Base-by-base conservation (phyloP, 352 stramenopile species). In the Sclerospora graminicola region DNA sequence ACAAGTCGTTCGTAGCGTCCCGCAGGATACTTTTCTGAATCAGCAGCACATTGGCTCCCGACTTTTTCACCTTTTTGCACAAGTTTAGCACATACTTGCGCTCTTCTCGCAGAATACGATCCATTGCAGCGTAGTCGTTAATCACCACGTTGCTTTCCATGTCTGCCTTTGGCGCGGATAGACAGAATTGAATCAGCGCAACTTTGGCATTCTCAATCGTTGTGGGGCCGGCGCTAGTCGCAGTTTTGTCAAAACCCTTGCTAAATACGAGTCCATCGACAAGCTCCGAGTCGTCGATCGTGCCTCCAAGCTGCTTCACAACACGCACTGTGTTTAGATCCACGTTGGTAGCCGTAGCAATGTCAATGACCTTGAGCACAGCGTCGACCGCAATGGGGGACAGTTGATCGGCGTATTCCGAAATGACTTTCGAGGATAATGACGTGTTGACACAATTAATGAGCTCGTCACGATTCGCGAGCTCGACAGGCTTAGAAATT, bases 111-210 rank as follows among this genome's bases (percentile, higher is more conserved):
- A 99, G 70, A 50, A 99, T 97, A 30, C 96, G 86, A 72, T 99
- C 96, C 97, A 99, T 99, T 33, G 94, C 92, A 24, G 94, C 94
- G 71, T 99, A 99, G 69, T 99, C 96, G 48, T 89, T 97, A 42
- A 99, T 97, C 26, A 99, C 95, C n/a, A 99, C 95, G 60, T 97
- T 99, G 76, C 98, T 99, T 68, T 99, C 96, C 88, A 99, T 99
- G 70, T 99, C 97, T 9, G 95, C 98, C 78, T 99, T 99, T 24
- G 96, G 96, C 20, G 96, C 96, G 29, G 89, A 98, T 5, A 99
- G 77, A 57, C 95, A 98, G 66, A 98, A 99, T 72, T 99, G 95
- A 67, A 99, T 97, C n/a, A 99, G 71, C 18, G 91, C 95, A 62
- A 99, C 97, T 70, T 99, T 99, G 55, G 97, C 96, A 66, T 99